Conservation (phyloP, 2,329 filamentous ascomycete genomes). For the Byssoonygena ceratinophila region DNA sequence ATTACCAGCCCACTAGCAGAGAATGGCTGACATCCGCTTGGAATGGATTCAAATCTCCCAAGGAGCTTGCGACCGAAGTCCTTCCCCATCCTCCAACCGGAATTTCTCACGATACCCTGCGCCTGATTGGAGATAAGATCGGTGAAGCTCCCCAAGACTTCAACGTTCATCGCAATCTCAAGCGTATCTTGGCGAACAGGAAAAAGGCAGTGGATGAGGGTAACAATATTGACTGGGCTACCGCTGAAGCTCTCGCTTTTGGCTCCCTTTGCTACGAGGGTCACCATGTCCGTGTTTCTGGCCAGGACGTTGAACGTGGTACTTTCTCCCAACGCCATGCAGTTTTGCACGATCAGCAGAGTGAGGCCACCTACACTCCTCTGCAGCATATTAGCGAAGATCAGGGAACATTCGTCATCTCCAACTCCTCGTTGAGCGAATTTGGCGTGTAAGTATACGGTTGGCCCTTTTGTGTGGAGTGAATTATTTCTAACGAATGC, state of each 20-base stretch:
- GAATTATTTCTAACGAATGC: conserved; percentile 38
- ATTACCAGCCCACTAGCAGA: conserved; percentile 91
- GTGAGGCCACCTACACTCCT: conserved; percentile 82
- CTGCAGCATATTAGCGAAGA: conserved; percentile 80
- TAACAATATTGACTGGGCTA: conserved; percentile 94
- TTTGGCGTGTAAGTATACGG: conserved; percentile 48
- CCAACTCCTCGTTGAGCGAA: conserved; percentile 79
- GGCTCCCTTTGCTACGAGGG: conserved; percentile 84
- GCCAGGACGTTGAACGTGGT: conserved; percentile 97
- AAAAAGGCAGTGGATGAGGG: conserved; percentile 89
- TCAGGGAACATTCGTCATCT: conserved; percentile 91
- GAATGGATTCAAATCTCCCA: conserved; percentile 99
- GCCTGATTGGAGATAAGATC: conserved; percentile 73
- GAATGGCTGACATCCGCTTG: conserved; percentile 98
- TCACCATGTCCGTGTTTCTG: conserved; percentile 93
- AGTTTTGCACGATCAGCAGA: conserved; percentile 96
- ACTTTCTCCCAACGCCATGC: conserved; percentile 98
- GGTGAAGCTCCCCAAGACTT: conserved; percentile 73
- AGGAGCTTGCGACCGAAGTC: conserved; percentile 89
- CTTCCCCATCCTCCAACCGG: conserved; percentile 83
- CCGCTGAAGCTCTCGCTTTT: conserved; percentile 90
- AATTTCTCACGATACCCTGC: conserved; percentile 60
- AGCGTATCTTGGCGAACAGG: conserved; percentile 82
- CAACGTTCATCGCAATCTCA: conserved; percentile 84
- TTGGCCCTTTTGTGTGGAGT: neutral